These are phyloP conservation scores for Triticum timopheevii DNA, from an alignment of 176 grass and related monocot genomes.

Conservation along the genomic window DNA sequence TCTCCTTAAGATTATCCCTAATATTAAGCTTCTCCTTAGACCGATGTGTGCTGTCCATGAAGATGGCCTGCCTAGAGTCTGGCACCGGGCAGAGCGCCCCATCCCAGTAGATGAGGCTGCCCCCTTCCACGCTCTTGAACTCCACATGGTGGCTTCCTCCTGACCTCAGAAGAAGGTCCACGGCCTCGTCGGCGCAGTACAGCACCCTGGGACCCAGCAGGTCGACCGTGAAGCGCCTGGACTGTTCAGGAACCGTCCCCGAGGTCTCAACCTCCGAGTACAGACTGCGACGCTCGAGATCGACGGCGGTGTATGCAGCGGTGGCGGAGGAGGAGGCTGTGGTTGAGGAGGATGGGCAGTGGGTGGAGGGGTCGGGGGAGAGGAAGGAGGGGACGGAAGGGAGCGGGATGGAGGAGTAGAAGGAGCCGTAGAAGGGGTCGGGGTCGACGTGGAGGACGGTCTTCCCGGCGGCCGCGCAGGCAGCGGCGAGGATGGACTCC, in stretches of 20 bases:
- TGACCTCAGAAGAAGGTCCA: constrained; percentile 73
- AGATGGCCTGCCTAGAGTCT: constrained; percentile 75
- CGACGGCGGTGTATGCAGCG: constrained; percentile 16
- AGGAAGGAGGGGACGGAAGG: constrained; percentile 49
- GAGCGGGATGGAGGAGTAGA: constrained; percentile 73
- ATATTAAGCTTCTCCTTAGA: neutral
- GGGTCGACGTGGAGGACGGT: constrained; percentile 90
- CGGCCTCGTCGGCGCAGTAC: constrained; percentile 82
- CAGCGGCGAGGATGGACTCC: constrained; percentile 74
- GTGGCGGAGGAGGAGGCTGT: constrained; percentile 13
- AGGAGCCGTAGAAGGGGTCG: constrained; percentile 83
- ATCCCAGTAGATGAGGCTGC: constrained; percentile 78
- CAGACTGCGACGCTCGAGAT: constrained; percentile 40
- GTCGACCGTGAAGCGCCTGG: constrained; percentile 58
- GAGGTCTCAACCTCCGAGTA: constrained; percentile 67
- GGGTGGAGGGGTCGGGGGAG: neutral
- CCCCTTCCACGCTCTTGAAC: constrained; percentile 85
- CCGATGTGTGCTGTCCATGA: constrained; percentile 61
- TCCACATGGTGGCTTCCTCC: constrained; percentile 80
- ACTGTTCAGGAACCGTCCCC: constrained; percentile 51
- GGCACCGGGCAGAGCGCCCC: constrained; percentile 72
- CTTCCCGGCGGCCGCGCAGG: constrained; percentile 61
- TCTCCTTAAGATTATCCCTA: constrained; percentile 44
- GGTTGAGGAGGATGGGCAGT: neutral
- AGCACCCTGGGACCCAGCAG: constrained; percentile 70